Evolutionary conservation across 1,284 basidiomycete genomes (phyloP).

Genomic region (Sphagnurus paluster): DNA sequence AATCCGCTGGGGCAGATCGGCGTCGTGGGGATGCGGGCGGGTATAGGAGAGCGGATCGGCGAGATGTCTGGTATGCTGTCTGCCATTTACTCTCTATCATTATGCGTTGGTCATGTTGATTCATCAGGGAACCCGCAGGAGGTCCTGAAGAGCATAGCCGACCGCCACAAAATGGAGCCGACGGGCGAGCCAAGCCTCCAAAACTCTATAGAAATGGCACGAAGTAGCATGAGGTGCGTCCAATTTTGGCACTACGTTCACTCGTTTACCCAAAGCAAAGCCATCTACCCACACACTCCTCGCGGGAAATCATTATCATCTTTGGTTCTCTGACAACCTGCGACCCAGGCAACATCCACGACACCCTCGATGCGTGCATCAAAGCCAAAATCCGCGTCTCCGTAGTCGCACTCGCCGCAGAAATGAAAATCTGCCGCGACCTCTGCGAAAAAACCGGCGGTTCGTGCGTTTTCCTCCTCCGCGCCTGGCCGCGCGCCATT

Average conservation of each 20-base stretch:
- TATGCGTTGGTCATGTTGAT: constrained; percentile 2
- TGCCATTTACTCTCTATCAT: constrained; percentile 3
- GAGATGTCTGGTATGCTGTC: constrained; percentile 79
- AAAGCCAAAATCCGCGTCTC: constrained; percentile 87
- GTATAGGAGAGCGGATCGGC: constrained; percentile 83
- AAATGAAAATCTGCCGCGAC: constrained; percentile 96
- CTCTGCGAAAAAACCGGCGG: constrained; percentile 89
- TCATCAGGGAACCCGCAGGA: constrained; percentile 91
- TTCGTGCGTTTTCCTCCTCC: constrained; percentile 34
- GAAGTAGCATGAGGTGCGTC: constrained; percentile 81
- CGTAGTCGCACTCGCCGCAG: constrained; percentile 90
- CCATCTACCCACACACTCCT: constrained; percentile 94
- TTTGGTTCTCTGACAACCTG: constrained; percentile 96
- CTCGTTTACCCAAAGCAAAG: constrained; percentile 38
- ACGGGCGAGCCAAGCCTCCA: constrained; percentile 93
- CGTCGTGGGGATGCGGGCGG: constrained; percentile 88
- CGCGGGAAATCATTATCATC: constrained; percentile 90
- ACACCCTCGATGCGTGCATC: constrained; percentile 83
- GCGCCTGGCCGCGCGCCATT: neutral
- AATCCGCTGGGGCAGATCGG: constrained; percentile 98
- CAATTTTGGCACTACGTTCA: neutral
- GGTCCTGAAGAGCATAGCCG: constrained; percentile 81
- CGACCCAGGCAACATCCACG: constrained; percentile 96
- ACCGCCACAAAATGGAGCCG: constrained; percentile 88
- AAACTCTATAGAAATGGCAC: constrained; percentile 96